Percentiles rank a stretch among this genome's conserved stretches.
Conservation (phyloP, 2,329 filamentous ascomycete species). For the Cladophialophora exuberans region DNA sequence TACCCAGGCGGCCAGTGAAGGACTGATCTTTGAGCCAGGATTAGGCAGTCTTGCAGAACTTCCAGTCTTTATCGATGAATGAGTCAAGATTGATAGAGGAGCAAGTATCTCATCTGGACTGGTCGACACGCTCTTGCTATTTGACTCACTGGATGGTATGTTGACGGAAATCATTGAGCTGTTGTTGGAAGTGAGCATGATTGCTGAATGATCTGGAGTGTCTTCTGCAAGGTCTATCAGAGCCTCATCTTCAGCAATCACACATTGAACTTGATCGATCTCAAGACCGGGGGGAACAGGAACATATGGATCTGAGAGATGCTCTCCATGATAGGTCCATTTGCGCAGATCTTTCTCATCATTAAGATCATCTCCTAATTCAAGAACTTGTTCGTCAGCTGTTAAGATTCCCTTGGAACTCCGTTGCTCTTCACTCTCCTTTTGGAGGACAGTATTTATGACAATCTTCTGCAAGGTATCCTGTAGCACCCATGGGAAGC, state of each 20-base stretch:
- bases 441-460: constrained; percentile 16
- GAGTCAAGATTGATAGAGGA: too few relatives aligned
- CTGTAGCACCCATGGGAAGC: constrained; percentile 90
- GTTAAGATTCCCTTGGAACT: not conserved
- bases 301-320: constrained; percentile 23
- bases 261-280: not conserved
- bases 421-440: not conserved
- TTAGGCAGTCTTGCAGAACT: too few relatives aligned
- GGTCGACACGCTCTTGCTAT: not conserved
- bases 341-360: not conserved
- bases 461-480: constrained; percentile 72
- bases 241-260: not conserved
- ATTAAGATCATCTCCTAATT: not conserved
- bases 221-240: not conserved
- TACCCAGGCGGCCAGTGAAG: too few relatives aligned
- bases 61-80: too few relatives aligned
- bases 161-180: constrained; percentile 9
- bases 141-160: constrained; percentile 1
- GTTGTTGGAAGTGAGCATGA: too few relatives aligned
- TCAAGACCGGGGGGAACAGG: not conserved
- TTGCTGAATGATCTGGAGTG: not conserved
- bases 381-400: not conserved
- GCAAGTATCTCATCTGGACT: constrained; percentile 12
- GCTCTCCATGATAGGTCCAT: constrained; percentile 13
- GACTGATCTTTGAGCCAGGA: too few relatives aligned